Conservation (phyloP, 768 basidiomycete species). For the Suillus subaureus region DNA sequence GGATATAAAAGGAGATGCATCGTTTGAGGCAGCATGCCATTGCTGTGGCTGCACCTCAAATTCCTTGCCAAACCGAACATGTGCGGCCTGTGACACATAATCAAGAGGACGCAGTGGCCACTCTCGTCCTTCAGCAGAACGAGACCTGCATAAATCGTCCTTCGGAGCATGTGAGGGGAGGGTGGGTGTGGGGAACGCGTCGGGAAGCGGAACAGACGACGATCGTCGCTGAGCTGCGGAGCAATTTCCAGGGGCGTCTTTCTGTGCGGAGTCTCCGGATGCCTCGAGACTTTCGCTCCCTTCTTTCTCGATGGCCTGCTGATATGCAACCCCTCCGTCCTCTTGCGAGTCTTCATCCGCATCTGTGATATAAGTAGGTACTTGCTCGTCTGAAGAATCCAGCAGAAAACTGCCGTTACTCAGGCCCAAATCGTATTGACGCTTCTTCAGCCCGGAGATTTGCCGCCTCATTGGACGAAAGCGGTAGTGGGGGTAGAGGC, state of each 20-base stretch:
- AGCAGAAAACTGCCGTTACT: constrained; percentile 13
- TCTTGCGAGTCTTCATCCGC: neutral
- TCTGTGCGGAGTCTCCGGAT: neutral
- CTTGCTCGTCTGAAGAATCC: constrained; percentile 7
- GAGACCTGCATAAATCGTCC: constrained; percentile 1
- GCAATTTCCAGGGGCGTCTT: neutral
- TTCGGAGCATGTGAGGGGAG: neutral
- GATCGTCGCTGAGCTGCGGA: constrained; percentile 6
- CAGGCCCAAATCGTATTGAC: constrained; percentile 20
- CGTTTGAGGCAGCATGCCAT: constrained; percentile 3
- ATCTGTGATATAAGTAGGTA: neutral
- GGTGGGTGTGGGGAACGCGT: constrained; percentile 1
- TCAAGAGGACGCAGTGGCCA: constrained; percentile 7
- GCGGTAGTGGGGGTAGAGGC: constrained; percentile 61
- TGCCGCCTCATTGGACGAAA: constrained; percentile 57
- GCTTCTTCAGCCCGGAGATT: constrained; percentile 20
- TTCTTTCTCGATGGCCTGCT: constrained; percentile 1
- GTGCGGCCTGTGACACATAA: constrained; percentile 13
- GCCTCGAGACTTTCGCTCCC: neutral
- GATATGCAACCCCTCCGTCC: neutral
- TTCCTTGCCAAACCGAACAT: constrained; percentile 6
- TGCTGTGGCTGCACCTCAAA: constrained; percentile 1
- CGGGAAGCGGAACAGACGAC: constrained; percentile 12
- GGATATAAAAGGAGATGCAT: neutral
- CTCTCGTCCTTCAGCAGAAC: neutral